Conservation (phyloP, 2,329 filamentous ascomycete species). For the Sclerotinia subarctica region DNA sequence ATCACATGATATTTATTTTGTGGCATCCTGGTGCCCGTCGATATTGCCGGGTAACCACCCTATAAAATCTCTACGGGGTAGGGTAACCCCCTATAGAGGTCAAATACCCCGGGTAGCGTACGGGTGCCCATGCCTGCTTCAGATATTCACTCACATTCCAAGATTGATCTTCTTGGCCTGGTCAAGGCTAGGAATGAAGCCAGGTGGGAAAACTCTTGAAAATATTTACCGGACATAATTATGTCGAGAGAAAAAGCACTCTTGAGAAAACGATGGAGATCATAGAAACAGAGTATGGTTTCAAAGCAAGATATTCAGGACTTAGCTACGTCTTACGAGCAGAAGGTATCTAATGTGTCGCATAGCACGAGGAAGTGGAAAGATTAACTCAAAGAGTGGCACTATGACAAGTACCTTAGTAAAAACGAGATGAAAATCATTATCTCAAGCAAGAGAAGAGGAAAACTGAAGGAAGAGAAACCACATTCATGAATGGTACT, state of each 20-base stretch:
- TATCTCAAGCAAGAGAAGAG: conserved; percentile 1
- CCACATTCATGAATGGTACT: background rate
- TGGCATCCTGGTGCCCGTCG: too few species aligned
- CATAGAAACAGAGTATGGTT: conserved; percentile 44
- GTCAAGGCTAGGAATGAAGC: background rate
- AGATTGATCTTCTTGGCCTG: background rate
- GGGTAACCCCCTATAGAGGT: too few species aligned
- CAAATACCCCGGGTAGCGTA: too few species aligned
- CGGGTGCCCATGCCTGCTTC: too few species aligned
- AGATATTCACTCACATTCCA: background rate
- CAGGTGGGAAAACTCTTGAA: background rate
- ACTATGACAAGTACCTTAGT: conserved; percentile 14
- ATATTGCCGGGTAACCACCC: too few species aligned
- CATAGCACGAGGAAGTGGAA: conserved; percentile 18
- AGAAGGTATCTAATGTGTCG: background rate
- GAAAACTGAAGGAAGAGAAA: background rate
- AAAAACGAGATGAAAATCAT: conserved; percentile 17
- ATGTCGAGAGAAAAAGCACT: background rate
- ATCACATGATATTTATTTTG: too few species aligned
- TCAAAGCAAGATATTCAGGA: conserved; percentile 5
- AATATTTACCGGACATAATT: background rate
- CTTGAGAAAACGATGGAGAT: background rate
- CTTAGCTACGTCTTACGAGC: too few species aligned
- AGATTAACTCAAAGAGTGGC: conserved; percentile 21
- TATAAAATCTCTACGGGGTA: too few species aligned